Base-by-base conservation (phyloP, 2,329 filamentous ascomycete genomes). In the Kalmusia sp. region DNA sequence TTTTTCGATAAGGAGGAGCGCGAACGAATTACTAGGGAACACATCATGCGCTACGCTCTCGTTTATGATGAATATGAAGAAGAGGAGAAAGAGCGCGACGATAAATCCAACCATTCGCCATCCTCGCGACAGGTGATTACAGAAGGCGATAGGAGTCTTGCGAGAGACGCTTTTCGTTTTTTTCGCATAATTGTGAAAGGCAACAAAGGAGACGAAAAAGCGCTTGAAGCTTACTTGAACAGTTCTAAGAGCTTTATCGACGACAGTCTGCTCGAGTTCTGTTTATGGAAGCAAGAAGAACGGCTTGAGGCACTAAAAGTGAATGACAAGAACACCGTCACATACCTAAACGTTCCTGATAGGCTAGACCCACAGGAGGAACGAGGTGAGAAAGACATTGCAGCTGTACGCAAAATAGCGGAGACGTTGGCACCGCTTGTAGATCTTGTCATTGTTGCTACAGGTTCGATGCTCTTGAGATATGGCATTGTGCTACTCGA, bases 1-100 rank as follows among this genome's bases (percentile, higher is more conserved):
- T 49, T 55, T 11, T 17, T 51, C 11, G 30, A 28, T 6, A 38
- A 54, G 11, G n/a, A 31, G 6, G 47, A 60, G 12, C 39, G 53
- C 5, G 2, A 21, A 12, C 8, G 15, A 21, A 3, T 2, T 37
- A 3, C n/a, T 3, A 19, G 21, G 15, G 15, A 37, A n/a, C n/a
- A n/a, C n/a, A n/a, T n/a, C n/a, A n/a, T n/a, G n/a, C n/a, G n/a
- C n/a, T n/a, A n/a, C n/a, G n/a, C n/a, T n/a, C n/a, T n/a, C n/a
- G n/a, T n/a, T n/a, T n/a, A n/a, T n/a, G n/a, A n/a, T n/a, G n/a
- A n/a, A n/a, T n/a, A n/a, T n/a, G n/a, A n/a, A n/a, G n/a, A n/a
- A n/a, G n/a, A n/a, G n/a, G n/a, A n/a, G n/a, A n/a, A n/a, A n/a
- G n/a, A n/a, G n/a, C n/a, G n/a, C n/a, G n/a, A n/a, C n/a, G n/a